These are phyloP conservation scores for Sporothrix inflata DNA, from an alignment of 2,329 filamentous ascomycete species.

Conservation along the genomic window DNA sequence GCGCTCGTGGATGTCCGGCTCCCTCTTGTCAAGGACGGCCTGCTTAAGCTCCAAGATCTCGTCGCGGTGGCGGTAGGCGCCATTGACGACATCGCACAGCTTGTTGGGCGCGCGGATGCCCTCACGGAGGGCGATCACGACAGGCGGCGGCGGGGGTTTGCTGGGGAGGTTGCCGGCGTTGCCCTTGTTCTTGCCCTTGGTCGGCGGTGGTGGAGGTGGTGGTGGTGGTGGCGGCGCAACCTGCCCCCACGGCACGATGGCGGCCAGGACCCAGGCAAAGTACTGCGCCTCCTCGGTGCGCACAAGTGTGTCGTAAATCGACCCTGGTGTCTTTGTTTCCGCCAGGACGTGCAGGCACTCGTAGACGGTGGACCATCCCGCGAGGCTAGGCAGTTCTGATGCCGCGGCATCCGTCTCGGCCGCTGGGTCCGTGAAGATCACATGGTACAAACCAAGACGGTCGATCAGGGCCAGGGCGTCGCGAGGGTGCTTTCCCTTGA, in stretches of 20 bases:
- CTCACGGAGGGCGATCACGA: conserved; percentile 69
- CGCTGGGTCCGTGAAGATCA: conserved; percentile 72
- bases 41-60: conserved; percentile 49
- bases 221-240: conserved; percentile 44
- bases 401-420: not conserved
- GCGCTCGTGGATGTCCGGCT: conserved; percentile 54
- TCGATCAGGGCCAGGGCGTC: conserved; percentile 68
- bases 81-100: conserved; percentile 63
- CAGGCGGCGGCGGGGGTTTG: conserved; percentile 52
- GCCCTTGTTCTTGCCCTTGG: conserved; percentile 10
- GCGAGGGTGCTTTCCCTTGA: conserved; percentile 70
- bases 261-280: conserved; percentile 75
- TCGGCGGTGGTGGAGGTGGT: conserved; percentile 49
- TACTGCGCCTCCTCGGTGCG: conserved; percentile 68
- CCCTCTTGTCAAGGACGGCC: conserved; percentile 49
- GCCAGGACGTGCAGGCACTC: conserved; percentile 60
- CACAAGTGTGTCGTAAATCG: conserved; percentile 60
- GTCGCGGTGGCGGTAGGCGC: conserved; percentile 33
- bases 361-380: conserved; percentile 67
- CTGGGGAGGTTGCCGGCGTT: not conserved
- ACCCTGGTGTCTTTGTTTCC: conserved; percentile 48
- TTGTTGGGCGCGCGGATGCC: conserved; percentile 82
- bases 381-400: conserved; percentile 53
- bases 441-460: conserved; percentile 67
- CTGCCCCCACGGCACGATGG: conserved; percentile 73